Evolutionary conservation across 495 filamentous ascomycete genomes (phyloP).

Genomic region (Neurospora hispaniola): DNA sequence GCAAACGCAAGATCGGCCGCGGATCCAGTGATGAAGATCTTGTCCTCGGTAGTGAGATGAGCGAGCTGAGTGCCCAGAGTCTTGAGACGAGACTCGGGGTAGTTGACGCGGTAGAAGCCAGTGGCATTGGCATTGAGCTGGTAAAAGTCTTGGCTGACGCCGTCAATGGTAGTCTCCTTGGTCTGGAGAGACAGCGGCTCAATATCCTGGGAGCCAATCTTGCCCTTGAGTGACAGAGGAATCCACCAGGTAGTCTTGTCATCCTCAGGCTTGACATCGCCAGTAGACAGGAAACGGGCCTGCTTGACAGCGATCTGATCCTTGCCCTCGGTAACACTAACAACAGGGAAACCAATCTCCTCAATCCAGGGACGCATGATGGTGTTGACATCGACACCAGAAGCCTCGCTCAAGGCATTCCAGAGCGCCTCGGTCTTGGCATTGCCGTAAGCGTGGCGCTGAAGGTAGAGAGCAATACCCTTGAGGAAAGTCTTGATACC

Average conservation of each 20-base stretch:
- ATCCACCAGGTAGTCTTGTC: slow-evolving; percentile 95
- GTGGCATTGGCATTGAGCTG: slow-evolving; percentile 82
- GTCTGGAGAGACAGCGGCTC: slow-evolving; percentile 52
- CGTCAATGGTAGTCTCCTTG: slow-evolving; percentile 62
- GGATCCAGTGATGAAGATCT: slow-evolving; percentile 82
- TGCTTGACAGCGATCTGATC: slow-evolving; percentile 65
- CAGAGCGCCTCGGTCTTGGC: slow-evolving; percentile 89
- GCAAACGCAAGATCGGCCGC: slow-evolving; percentile 85
- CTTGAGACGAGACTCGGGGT: slow-evolving; percentile 64
- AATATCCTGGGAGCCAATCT: slow-evolving; percentile 39
- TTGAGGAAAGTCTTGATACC: slow-evolving; percentile 76
- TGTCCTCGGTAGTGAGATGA: slow-evolving; percentile 71
- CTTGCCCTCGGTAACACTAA: slow-evolving; percentile 74
- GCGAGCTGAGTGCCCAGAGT: slow-evolving; percentile 67
- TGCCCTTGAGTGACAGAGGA: slow-evolving; percentile 65
- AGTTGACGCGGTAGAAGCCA: slow-evolving; percentile 91
- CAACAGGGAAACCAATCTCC: slow-evolving; percentile 84
- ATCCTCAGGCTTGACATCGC: slow-evolving; percentile 74
- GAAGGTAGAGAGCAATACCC: slow-evolving; percentile 81
- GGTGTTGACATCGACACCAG: slow-evolving; percentile 71
- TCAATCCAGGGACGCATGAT: slow-evolving; percentile 94
- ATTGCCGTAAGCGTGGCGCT: slow-evolving; percentile 82
- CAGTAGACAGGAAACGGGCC: slow-evolving; percentile 77
- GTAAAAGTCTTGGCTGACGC: slow-evolving; percentile 73
- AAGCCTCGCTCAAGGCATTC: slow-evolving; percentile 79